A percentile compares a stretch with the other conserved stretches of the same genome.
phyloP scores from a whole-genome alignment of 2,329 filamentous ascomycete species.

The Botrytis elliptica region DNA sequence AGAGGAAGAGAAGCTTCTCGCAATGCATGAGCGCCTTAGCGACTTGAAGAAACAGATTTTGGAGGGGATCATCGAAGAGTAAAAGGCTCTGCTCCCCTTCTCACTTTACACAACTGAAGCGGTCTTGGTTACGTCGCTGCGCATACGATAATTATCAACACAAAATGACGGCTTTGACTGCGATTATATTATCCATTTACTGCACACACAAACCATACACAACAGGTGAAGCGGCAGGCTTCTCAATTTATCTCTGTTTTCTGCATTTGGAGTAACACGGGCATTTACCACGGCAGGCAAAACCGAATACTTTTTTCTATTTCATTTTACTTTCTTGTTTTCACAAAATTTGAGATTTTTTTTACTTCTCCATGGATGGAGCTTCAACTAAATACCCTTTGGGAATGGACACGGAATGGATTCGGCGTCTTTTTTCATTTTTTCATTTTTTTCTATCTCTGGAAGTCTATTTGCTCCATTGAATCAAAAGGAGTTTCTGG shows the following conservation, averaged over 20 bases:
- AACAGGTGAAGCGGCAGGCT: background rate
- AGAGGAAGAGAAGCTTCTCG: constrained; percentile 51
- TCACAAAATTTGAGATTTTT: constrained; percentile 7
- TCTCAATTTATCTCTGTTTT: constrained; percentile 3
- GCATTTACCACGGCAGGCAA: constrained; percentile 17
- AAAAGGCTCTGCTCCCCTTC: background rate
- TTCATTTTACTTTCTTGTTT: constrained; percentile 7
- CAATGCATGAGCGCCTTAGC: constrained; percentile 55
- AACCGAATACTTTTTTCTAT: constrained; percentile 10
- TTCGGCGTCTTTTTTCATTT: constrained; percentile 9
- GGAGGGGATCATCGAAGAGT: constrained; percentile 30
- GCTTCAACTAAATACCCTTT: constrained; percentile 18
- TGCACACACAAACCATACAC: background rate
- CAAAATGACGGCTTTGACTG: background rate
- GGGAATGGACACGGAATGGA: constrained; percentile 2
- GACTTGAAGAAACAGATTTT: constrained; percentile 58
- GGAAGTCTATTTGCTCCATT: background rate
- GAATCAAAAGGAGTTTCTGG: constrained; percentile 14
- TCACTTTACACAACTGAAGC: background rate
- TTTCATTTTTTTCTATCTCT: background rate
- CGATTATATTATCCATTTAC: background rate
- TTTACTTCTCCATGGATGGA: constrained; percentile 4
- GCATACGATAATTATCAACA: background rate
- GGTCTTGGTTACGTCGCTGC: background rate
- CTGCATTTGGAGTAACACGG: constrained; percentile 9